Evolutionary conservation across 2,329 filamentous ascomycete genomes (phyloP).

Genomic region (Fusarium floridanum): DNA sequence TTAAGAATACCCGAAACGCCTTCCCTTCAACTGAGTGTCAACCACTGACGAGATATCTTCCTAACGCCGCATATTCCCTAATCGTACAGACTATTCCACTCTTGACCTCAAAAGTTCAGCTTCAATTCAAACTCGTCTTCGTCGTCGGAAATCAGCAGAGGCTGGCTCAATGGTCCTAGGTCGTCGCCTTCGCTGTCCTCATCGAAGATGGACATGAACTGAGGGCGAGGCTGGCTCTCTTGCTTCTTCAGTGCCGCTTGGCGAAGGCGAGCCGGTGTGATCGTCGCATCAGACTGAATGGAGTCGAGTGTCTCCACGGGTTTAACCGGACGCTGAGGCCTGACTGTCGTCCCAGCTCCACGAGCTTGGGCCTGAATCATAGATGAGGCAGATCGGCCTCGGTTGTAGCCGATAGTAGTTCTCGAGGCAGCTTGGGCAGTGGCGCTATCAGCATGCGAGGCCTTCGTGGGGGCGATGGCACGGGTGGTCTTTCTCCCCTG

Average conservation of each 20-base stretch:
- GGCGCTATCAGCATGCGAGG: constrained; percentile 67
- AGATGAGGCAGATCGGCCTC: constrained; percentile 72
- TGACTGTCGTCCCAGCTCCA: constrained; percentile 22
- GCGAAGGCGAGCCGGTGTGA: constrained; percentile 59
- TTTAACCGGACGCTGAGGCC: constrained; percentile 32
- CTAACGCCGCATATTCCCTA: constrained; percentile 35
- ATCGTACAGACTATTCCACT: constrained; percentile 17
- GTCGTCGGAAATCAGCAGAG: constrained; percentile 53
- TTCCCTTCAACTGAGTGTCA: constrained; percentile 5
- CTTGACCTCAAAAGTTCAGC: constrained; percentile 51
- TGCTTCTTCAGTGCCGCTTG: constrained; percentile 41
- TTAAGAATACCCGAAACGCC: constrained; percentile 28
- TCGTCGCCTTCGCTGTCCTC: constrained; percentile 57
- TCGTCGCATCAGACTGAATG: constrained; percentile 53
- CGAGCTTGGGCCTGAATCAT: constrained; percentile 54
- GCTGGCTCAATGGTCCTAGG: constrained; percentile 44
- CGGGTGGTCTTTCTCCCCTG: constrained; percentile 51
- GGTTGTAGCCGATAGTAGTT: constrained; percentile 87
- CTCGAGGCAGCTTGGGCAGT: constrained; percentile 77
- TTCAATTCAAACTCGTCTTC: constrained; percentile 70
- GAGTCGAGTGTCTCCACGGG: constrained; percentile 28
- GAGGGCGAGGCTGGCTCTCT: constrained; percentile 56
- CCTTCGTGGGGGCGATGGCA: constrained; percentile 58
- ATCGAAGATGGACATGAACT: constrained; percentile 71
- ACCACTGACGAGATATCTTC: constrained; percentile 4